Evolutionary conservation across 192 early-diverging fungal species (phyloP).

Genomic region (Spinellus fusiger): DNA sequence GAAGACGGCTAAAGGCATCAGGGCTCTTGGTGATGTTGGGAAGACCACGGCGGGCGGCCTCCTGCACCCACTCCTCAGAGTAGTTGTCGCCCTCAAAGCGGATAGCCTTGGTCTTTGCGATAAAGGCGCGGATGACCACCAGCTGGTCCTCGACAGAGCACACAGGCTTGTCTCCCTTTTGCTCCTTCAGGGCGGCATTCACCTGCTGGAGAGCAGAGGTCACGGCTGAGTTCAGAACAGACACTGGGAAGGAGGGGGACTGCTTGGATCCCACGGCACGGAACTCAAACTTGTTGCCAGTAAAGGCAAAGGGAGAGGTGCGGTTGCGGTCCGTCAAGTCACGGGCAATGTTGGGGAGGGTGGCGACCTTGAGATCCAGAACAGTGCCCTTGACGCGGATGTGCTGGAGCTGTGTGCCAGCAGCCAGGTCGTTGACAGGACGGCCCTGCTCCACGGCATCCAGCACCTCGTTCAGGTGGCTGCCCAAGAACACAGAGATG

Average conservation of each 20-base stretch:
- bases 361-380: constrained; percentile 93
- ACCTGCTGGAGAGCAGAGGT: constrained; percentile 75
- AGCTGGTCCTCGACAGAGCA: constrained; percentile 86
- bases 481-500: constrained; percentile 96
- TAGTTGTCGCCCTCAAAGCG: constrained; percentile 98
- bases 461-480: constrained; percentile 94
- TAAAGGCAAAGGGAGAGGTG: constrained; percentile 98
- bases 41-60: constrained; percentile 91
- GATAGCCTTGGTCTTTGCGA: constrained; percentile 72
- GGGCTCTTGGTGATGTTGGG: constrained; percentile 90
- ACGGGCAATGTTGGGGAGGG: constrained; percentile 84
- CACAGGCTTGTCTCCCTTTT: constrained; percentile 75
- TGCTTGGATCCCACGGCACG: constrained; percentile 97
- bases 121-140: constrained; percentile 79
- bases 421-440: constrained; percentile 78
- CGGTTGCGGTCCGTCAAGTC: constrained; percentile 99
- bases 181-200: constrained; percentile 62
- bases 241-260: constrained; percentile 93
- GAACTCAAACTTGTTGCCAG: constrained; percentile 99
- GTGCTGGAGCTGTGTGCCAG: constrained; percentile 70
- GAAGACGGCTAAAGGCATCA: constrained; percentile 82
- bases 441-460: constrained; percentile 87
- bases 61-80: constrained; percentile 86
- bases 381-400: constrained; percentile 94
- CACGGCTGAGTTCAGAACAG: constrained; percentile 89